Evolutionary conservation across 129 eudicot genomes (phyloP).

Genomic region (Flaveria brownii): DNA sequence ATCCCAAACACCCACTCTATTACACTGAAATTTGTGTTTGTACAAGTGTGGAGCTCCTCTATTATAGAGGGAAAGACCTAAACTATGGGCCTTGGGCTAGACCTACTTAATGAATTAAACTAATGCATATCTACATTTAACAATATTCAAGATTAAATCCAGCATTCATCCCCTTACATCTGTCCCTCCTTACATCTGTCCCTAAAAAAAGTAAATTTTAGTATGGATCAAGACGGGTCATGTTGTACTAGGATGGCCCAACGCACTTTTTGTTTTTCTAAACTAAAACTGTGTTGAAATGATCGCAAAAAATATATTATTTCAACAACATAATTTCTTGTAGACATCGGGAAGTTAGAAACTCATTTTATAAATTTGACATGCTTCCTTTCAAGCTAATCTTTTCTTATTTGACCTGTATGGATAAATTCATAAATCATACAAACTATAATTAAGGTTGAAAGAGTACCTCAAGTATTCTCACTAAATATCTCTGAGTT

Average conservation of each 20-base stretch:
- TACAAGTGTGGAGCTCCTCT: no score
- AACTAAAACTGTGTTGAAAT: not conserved
- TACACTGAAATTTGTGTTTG: no score
- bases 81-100: no score
- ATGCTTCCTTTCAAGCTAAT: not conserved
- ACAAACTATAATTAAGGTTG: constrained; percentile 13
- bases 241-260: not conserved
- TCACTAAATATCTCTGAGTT: constrained; percentile 68
- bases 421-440: constrained; percentile 10
- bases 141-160: no score
- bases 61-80: no score
- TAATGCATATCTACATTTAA: no score
- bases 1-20: no score
- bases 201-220: no score
- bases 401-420: not conserved
- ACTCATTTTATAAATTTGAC: not conserved
- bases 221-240: not conserved
- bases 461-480: constrained; percentile 65
- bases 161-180: no score
- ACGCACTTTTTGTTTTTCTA: not conserved
- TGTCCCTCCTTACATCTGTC: no score
- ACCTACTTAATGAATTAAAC: no score
- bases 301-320: not conserved
- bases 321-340: not conserved
- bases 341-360: not conserved